phyloP scores from a whole-genome alignment of 352 stramenopile species.

The Pythium oligandrum region DNA sequence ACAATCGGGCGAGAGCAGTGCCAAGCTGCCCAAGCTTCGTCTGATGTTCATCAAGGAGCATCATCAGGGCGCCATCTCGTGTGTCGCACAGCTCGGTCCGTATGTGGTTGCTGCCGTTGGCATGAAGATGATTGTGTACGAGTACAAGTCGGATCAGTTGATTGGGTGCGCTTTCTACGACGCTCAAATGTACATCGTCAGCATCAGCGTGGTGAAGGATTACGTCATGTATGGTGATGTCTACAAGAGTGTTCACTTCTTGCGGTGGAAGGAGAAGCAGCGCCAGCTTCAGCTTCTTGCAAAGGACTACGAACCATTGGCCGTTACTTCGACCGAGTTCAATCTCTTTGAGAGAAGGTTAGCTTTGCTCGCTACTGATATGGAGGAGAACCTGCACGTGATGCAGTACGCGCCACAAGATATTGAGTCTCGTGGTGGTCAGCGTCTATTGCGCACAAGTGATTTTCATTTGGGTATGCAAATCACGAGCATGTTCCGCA shows the following conservation, averaged over 20 bases:
- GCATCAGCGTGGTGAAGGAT: slow-evolving; percentile 74
- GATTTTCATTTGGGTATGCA: slow-evolving; percentile 84
- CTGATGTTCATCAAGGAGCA: slow-evolving; percentile 86
- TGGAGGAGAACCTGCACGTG: slow-evolving; percentile 84
- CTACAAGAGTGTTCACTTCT: slow-evolving; percentile 87
- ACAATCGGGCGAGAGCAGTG: slow-evolving; percentile 56
- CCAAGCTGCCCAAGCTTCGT: slow-evolving; percentile 75
- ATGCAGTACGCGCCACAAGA: slow-evolving; percentile 84
- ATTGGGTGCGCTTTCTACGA: slow-evolving; percentile 86
- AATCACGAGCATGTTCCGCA: slow-evolving; percentile 74
- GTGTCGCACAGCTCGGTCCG: slow-evolving; percentile 65
- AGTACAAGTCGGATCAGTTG: slow-evolving; percentile 86
- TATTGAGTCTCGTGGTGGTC: slow-evolving; percentile 79
- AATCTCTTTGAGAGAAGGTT: slow-evolving; percentile 74
- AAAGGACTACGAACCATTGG: slow-evolving; percentile 83
- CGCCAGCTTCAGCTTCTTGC: slow-evolving; percentile 73
- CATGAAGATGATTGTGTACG: slow-evolving; percentile 87
- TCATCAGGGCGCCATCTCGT: slow-evolving; percentile 76
- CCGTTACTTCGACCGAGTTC: slow-evolving; percentile 77
- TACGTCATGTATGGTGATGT: slow-evolving; percentile 86
- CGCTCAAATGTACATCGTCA: slow-evolving; percentile 86
- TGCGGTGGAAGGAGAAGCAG: slow-evolving; percentile 83
- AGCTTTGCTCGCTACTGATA: slow-evolving; percentile 68
- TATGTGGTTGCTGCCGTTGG: slow-evolving; percentile 83
- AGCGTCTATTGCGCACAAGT: slow-evolving; percentile 70